phyloP scores from a whole-genome alignment of 768 basidiomycete species.

The Tricholoma bakamatsutake region DNA sequence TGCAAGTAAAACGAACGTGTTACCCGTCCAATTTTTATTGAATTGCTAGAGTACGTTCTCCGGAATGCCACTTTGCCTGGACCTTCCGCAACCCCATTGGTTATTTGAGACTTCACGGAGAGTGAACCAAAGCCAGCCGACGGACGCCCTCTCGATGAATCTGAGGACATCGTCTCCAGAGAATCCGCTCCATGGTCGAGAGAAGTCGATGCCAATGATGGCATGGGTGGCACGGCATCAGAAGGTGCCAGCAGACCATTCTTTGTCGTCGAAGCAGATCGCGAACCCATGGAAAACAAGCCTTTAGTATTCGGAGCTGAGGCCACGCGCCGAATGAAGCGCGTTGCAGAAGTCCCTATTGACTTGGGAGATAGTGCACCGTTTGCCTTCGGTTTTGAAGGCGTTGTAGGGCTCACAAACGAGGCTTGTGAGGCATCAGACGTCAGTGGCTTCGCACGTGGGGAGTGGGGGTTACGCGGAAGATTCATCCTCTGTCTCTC shows the following conservation, averaged over 20 bases:
- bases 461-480: conserved; percentile 22
- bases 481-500: conserved; percentile 33
- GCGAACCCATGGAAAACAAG: conserved; percentile 62
- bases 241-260: conserved; percentile 76
- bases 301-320: conserved; percentile 96
- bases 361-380: conserved; percentile 61
- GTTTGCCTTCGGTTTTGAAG: conserved; percentile 40
- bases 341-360: conserved; percentile 69
- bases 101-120: conserved; percentile 38
- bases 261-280: conserved; percentile 57
- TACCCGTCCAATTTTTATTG: conserved; percentile 90
- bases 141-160: conserved; percentile 57
- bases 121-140: conserved; percentile 31
- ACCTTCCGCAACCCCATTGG: conserved; percentile 39
- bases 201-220: conserved; percentile 39
- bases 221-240: conserved; percentile 51
- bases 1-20: conserved; percentile 18
- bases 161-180: conserved; percentile 72
- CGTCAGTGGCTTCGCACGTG: conserved; percentile 31
- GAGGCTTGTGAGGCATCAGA: conserved; percentile 41
- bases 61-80: conserved; percentile 74
- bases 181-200: conserved; percentile 63
- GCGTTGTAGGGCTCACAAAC: conserved; percentile 34
- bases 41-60: conserved; percentile 95
- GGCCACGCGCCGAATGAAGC: conserved; percentile 92